Percentiles rank a stretch among this genome's conserved stretches.
Evolutionary conservation across 768 basidiomycete genomes (phyloP).

Genomic region (Tricholoma matsutake): DNA sequence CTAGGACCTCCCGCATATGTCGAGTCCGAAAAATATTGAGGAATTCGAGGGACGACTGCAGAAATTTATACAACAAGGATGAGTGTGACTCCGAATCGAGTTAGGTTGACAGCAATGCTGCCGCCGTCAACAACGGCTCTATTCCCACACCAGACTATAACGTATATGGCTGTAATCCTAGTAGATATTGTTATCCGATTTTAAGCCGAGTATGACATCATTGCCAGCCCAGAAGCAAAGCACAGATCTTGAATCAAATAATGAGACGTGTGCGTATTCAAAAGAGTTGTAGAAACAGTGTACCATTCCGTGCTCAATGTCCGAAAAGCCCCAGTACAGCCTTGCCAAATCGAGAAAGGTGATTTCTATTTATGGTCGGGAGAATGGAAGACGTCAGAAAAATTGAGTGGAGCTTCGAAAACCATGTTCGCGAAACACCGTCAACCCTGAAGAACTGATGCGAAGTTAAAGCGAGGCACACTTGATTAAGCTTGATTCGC

Average conservation of each 20-base stretch:
- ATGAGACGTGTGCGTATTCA: no score
- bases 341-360: no score
- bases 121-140: constrained; percentile 8
- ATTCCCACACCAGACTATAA: no score
- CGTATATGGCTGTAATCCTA: neutral
- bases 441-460: no score
- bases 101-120: constrained; percentile 3
- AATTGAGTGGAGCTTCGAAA: no score
- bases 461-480: no score
- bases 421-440: no score
- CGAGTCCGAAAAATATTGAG: neutral
- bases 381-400: neutral
- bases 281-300: neutral
- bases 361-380: neutral
- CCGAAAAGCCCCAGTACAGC: no score
- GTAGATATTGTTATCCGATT: neutral
- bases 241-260: neutral
- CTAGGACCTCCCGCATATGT: neutral
- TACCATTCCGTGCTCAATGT: no score
- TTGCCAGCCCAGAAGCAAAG: neutral
- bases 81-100: neutral
- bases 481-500: no score
- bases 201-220: neutral
- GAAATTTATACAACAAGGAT: neutral
- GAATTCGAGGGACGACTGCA: neutral